Base-by-base conservation (phyloP, 2,329 filamentous ascomycete genomes). In the Simplicillium aogashimaense region DNA sequence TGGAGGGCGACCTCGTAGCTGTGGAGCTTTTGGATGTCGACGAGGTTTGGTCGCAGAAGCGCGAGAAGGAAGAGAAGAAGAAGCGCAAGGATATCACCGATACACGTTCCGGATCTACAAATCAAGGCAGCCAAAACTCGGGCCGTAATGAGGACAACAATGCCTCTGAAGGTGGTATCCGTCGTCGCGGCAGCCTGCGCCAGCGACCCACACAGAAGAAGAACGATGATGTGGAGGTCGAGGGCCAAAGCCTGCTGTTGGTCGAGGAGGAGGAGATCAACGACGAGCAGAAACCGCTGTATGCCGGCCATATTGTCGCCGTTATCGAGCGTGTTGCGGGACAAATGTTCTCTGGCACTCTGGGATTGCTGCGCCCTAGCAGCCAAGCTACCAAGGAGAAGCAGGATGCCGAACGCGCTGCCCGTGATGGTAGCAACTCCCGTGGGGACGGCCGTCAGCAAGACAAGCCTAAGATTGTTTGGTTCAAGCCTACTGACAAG, bases 401-500 rank as follows among this genome's bases (percentile, higher is more conserved):
- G 70, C 92, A 98, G 61, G 92, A 98, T 61, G 92, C 92, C 35
- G 92, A 98, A 69, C 81, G 92, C 47, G 83, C 86, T 50, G 88
- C 89, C 52, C 82, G 90, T 51, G 90, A 97, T 58, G 90, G 89
- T 46, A 74, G 70, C 49, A 74, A 75, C 48, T 66, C 67, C 40
- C 81, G 83, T 46, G 81, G 92, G 49, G 86, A 89, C 45, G 81
- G 83, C 48, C 86, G 89, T 40, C 61, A 64, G 40, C 88, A 94
- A 59, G 92, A 98, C 48, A 95, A 95, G 67, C 92, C 92, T 47
- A 98, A 98, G 79, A 98, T 98, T 65, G 92, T 98, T 33, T 98
- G 92, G 92, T 98, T 98, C 71, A 98, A 98, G 72, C 92, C 92
- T 43, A 98, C 92, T 1, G 92, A 98, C 66, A 97, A 98, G 76